These are phyloP conservation scores for Trichopus zeylanicus DNA, from an alignment of 116 monocot genomes.

Conservation along the genomic window DNA sequence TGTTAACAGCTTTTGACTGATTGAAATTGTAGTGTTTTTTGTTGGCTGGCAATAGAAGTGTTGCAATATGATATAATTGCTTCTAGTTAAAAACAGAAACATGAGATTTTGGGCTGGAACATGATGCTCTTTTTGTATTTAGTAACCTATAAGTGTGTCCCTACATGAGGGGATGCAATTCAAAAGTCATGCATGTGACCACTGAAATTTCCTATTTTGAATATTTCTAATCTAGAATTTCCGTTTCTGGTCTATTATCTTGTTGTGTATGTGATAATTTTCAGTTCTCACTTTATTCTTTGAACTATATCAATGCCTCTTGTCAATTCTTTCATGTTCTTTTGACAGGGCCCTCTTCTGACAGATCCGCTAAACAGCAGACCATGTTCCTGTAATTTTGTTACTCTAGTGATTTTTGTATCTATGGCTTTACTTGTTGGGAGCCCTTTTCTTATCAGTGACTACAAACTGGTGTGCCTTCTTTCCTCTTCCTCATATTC, in stretches of 20 bases:
- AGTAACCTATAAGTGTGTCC: too few species aligned
- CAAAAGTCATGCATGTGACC: too few species aligned
- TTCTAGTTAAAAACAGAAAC: neutral
- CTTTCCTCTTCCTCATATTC: neutral
- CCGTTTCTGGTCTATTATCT: too few species aligned
- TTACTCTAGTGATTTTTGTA: neutral
- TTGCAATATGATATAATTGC: neutral
- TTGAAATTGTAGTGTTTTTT: neutral
- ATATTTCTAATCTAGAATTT: too few species aligned
- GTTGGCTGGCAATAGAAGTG: neutral
- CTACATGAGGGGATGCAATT: too few species aligned
- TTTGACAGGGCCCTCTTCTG: conserved; percentile 2
- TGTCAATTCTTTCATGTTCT: neutral
- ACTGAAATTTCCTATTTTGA: too few species aligned
- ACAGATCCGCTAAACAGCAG: conserved; percentile 3
- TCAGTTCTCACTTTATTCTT: neutral
- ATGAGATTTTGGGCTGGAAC: too few species aligned
- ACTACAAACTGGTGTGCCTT: conserved; percentile 6
- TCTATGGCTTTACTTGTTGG: conserved; percentile 2
- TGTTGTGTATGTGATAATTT: too few species aligned
- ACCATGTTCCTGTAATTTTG: conserved; percentile 1
- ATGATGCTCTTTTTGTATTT: too few species aligned
- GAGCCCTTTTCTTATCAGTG: conserved; percentile 2
- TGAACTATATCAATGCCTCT: neutral
- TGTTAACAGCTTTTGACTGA: neutral